Base-by-base conservation (phyloP, 176 grass and related monocot genomes). In the Poa annua region DNA sequence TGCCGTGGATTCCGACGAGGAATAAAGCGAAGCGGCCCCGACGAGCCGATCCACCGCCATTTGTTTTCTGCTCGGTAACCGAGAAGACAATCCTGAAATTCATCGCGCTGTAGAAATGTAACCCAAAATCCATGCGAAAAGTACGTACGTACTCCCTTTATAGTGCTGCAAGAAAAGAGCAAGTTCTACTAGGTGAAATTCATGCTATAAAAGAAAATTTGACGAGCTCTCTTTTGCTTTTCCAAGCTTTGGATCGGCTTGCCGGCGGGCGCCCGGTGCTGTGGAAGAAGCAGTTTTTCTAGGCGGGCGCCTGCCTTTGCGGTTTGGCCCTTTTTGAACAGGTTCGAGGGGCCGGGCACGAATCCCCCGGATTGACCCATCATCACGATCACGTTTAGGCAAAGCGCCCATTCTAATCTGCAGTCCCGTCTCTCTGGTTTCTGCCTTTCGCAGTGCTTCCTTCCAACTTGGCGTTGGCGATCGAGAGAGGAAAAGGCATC, bases 291-390 rank as follows among this genome's bases (percentile, higher is more conserved):
- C 17, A 73, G n/a, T 8, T 21, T 36, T 36, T n/a, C 29, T 61
- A 36, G 22, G 51, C 51, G 16, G 13, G 47, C 78, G 65, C 49
- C 70, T 64, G 81, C 26, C 70, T 83, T 64, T 83, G 70, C 81
- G 32, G 45, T 48, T 48, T 17, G 20, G 24, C 1, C 8, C 70
- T 62, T 83, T 81, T 75, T 51, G 25, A 59, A 61, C 68, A 71
- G 61, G 39, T 8, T 32, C 29, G 42, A 24, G 64, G 33, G 7
- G 34, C 15, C 26, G 42, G 70, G 71, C 81, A 3, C 71, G 56
- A 83, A 83, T 83, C 81, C 81, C 81, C 81, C 4, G 16, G 70
- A 48, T 75, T 75, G 81, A 83, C 81, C 41, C 81, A 83, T 83
- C 44, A 64, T 75, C 71, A 74, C 71, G 3, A 64, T 75, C 71